Evolutionary conservation across 306 rosid species (phyloP), one percentile per base, ranked within the genome.

Genomic region (Lotus japonicus): DNA sequence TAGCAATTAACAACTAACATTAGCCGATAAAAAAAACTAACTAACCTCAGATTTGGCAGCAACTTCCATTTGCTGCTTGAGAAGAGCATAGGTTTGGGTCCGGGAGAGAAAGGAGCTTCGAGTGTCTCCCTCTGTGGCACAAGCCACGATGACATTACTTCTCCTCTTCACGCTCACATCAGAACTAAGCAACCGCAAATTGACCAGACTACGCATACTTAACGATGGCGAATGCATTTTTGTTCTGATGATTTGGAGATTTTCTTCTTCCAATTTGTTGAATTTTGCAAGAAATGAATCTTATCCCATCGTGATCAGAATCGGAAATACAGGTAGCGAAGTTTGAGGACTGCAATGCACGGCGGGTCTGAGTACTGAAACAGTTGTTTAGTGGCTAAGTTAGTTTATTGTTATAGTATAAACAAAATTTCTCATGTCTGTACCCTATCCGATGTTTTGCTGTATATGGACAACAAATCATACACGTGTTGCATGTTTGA

Each of bases 21-120:
- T n/a, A n/a, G n/a, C n/a, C n/a, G n/a, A n/a, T n/a, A n/a, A n/a
- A n/a, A n/a, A n/a, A n/a, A n/a, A n/a, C n/a, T 46, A 5, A 45
- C 45, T 4, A 23, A 90, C 99, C 99, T 94, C 99, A 0, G 96
- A 85, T 81, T 88, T 87, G 15, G 96, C 89, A 19, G 97, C 99
- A 2, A 88, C 89, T 70, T 94, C 92, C 96, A 94, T 82, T 75
- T 87, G 86, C 68, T 87, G 96, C 81, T 94, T 94, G 63, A 94
- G 66, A 51, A 90, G 76, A 3, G 96, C 99, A 31, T 91, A 88
- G 21, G 95, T 82, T 48, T 84, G 95, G 60, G 89, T 84, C 56
- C 96, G 88, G 35, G 92, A 83, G 45, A 85, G 64, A 79, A 82
- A 86, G 50, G 99, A 81, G 23, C 77, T 82, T 48, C 57, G 61